Base-by-base conservation (phyloP, 768 basidiomycete species). In the Crepidotus variabilis region DNA sequence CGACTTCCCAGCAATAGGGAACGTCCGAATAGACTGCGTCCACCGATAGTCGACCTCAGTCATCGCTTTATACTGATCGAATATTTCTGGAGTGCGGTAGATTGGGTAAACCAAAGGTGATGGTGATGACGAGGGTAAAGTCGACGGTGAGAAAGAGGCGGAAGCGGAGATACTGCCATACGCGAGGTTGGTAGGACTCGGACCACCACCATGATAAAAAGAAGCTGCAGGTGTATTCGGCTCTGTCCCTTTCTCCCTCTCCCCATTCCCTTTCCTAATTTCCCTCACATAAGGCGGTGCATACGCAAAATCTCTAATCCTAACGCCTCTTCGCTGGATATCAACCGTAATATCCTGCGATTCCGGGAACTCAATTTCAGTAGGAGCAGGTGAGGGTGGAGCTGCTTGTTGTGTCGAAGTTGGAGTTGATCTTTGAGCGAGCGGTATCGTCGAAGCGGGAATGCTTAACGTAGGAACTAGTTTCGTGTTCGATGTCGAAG, bases 221-320 rank as follows among this genome's bases (percentile, higher is more conserved):
- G 14, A 16, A 16, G 39, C 39, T 11, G 39, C 13, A 20, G 39
- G 39, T 43, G 28, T 28, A 28, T 28, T 28, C 8, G 28, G 28
- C 8, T 22, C 35, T 43, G n/a, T 35, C 33, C 23, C n/a, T 2
- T 21, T 20, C 35, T 21, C 51, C n/a, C 36, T 35, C 33, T 28
- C 39, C 43, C 21, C 28, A 8, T 43, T 24, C 28, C 22, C 39
- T 22, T 23, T 9, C 52, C 9, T 4, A 50, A 49, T 9, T 28
- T 28, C 28, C 28, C 22, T 34, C 1, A 18, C 21, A 7, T 56
- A 56, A 3, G 55, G 49, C 20, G 60, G 20, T 22, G 55, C 58
- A 52, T 68, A 72, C 4, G 74, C 78, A 54, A 66, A 80, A 63
- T 80, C 78, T 18, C 71, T 71, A 16, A 76, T 68, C 65, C 74